These are phyloP conservation scores for Zymoseptoria tritici DNA, from an alignment of 2,329 filamentous ascomycete species.

Conservation along the genomic window DNA sequence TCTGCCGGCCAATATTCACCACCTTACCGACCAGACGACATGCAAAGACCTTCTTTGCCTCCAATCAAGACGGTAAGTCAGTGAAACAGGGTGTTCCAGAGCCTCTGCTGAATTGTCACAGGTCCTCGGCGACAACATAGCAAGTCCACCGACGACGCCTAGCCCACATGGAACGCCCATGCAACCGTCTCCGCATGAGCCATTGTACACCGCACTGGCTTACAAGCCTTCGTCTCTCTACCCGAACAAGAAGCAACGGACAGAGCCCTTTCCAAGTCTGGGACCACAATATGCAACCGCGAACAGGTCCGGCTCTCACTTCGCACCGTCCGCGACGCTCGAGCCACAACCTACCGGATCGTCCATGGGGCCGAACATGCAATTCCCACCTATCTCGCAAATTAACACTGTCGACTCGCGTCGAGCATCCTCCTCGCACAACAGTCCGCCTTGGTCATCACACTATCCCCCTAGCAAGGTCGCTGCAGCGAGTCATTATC, in stretches of 20 bases:
- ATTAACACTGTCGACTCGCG: constrained; percentile 10
- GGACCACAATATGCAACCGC: constrained; percentile 6
- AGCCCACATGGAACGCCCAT: constrained; percentile 16
- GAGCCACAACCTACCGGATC: constrained; percentile 7
- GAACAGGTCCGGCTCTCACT: constrained; percentile 5
- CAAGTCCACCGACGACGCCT: constrained; percentile 26
- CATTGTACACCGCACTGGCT: constrained; percentile 23
- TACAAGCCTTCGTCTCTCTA: constrained; percentile 30
- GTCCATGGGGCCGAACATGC: constrained; percentile 6
- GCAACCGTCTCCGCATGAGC: constrained; percentile 27
- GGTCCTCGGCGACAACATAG: constrained; percentile 25
- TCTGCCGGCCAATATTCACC: constrained; percentile 22
- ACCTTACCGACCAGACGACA: constrained; percentile 22
- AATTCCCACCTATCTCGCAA: constrained; percentile 14
- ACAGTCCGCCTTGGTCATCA: constrained; percentile 14
- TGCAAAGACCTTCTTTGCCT: constrained; percentile 27
- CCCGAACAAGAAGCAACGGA: constrained; percentile 30
- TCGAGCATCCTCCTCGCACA: constrained; percentile 4
- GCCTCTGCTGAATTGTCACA: constrained; percentile 10
- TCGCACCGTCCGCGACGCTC: constrained; percentile 9
- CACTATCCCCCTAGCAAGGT: constrained; percentile 8
- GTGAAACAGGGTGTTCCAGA: not conserved
- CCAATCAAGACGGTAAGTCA: constrained; percentile 28
- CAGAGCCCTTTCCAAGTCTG: constrained; percentile 10
- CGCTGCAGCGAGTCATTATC: constrained; percentile 10